Evolutionary conservation across 1,284 basidiomycete species (phyloP).

Genomic region (Boletus smithii): DNA sequence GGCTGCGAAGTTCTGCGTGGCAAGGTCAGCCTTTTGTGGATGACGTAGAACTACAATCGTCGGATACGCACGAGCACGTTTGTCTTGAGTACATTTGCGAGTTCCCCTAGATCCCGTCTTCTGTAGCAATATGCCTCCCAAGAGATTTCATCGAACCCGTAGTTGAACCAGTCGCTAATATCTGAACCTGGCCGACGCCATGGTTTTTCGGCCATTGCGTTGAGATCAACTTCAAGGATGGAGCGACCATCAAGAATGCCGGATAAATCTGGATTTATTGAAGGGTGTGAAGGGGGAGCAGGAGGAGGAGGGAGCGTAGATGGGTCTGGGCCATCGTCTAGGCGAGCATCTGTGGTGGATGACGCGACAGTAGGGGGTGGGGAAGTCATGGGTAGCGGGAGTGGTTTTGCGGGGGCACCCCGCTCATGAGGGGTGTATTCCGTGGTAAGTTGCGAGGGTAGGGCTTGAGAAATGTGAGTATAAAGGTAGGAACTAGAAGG

Average conservation of each 20-base stretch:
- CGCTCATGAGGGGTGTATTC: slow-evolving; percentile 88
- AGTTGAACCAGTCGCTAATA: slow-evolving; percentile 98
- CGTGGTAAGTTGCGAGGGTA: slow-evolving; percentile 70
- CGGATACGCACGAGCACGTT: slow-evolving; percentile 66
- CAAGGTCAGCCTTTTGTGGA: slow-evolving; percentile 5
- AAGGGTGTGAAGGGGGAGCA: slow-evolving; percentile 72
- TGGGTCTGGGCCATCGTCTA: slow-evolving; percentile 57
- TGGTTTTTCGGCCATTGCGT: slow-evolving; percentile 79
- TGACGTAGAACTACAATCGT: background rate
- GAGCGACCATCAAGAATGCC: slow-evolving; percentile 76
- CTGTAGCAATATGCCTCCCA: slow-evolving; percentile 93
- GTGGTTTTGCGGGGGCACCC: slow-evolving; percentile 38
- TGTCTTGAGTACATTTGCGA: slow-evolving; percentile 72
- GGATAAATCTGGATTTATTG: slow-evolving; percentile 64
- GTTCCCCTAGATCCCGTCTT: slow-evolving; percentile 76
- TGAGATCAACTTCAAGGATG: slow-evolving; percentile 87
- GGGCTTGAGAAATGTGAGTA: slow-evolving; percentile 24
- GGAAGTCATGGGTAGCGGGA: slow-evolving; percentile 24
- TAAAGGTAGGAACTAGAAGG: background rate
- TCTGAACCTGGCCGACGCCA: slow-evolving; percentile 94
- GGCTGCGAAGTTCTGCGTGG: slow-evolving; percentile 68
- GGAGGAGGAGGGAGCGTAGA: slow-evolving; percentile 58
- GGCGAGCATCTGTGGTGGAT: slow-evolving; percentile 24
- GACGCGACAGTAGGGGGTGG: slow-evolving; percentile 18
- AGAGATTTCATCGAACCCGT: slow-evolving; percentile 95